Percentiles rank a stretch among this genome's conserved stretches.
Conservation (phyloP, 495 filamentous ascomycete genomes). For the Trichoderma gamsii region DNA sequence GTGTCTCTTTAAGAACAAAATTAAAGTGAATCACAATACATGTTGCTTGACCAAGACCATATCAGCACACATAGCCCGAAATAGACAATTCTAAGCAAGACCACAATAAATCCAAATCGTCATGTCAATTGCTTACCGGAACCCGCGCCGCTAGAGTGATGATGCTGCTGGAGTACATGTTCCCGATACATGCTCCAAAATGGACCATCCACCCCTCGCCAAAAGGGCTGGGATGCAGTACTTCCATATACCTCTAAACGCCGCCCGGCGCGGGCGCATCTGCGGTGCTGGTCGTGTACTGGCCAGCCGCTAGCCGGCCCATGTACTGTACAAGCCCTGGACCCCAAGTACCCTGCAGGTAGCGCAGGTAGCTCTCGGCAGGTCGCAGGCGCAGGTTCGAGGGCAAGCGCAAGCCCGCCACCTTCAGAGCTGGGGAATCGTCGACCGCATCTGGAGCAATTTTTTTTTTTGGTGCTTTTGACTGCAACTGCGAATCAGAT, state of each 20-base stretch:
- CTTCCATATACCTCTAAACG: neutral
- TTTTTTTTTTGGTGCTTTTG: neutral
- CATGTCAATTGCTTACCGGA: neutral
- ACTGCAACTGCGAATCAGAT: no score
- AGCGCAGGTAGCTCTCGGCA: neutral
- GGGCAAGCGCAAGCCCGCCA: constrained; percentile 6
- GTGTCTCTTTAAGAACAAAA: neutral
- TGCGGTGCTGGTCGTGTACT: neutral
- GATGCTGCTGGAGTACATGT: neutral
- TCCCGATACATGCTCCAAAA: neutral
- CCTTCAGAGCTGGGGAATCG: neutral
- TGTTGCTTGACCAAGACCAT: no score
- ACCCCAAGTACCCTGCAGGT: neutral
- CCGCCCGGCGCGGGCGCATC: neutral
- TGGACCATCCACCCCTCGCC: neutral
- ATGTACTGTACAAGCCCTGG: neutral
- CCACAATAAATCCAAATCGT: neutral
- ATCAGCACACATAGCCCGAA: no score
- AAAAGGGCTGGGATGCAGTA: neutral
- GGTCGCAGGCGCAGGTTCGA: neutral
- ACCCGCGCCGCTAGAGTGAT: neutral
- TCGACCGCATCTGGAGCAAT: neutral
- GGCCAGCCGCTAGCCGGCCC: constrained; percentile 1
- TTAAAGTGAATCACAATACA: neutral
- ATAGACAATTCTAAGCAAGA: no score